These are phyloP conservation scores for Coemansia sp. DNA, from an alignment of 192 early-diverging fungal species.

Conservation along the genomic window DNA sequence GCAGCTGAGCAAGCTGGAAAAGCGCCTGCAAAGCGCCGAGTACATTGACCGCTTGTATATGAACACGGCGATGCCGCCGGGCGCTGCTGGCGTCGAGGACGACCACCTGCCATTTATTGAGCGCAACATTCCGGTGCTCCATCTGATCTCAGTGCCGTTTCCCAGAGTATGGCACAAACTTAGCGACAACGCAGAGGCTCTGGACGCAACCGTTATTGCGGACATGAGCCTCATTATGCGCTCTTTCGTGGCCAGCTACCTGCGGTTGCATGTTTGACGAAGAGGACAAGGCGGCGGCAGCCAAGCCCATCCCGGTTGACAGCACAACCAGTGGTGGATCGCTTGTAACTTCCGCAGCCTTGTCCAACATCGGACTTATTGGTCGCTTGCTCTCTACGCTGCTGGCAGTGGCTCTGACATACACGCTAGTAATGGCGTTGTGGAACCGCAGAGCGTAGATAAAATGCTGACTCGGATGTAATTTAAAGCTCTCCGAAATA, in stretches of 20 bases:
- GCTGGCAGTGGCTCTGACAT: conserved; percentile 6
- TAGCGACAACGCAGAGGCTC: conserved; percentile 69
- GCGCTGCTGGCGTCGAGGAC: conserved; percentile 63
- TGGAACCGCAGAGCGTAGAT: conserved; percentile 1
- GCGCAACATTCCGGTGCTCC: conserved; percentile 79
- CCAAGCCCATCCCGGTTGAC: neutral
- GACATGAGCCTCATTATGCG: conserved; percentile 79
- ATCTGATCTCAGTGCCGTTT: conserved; percentile 84
- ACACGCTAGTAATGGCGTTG: conserved; percentile 1
- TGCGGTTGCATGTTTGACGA: conserved; percentile 56
- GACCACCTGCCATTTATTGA: conserved; percentile 87
- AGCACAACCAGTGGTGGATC: neutral
- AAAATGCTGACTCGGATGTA: neutral
- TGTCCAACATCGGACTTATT: conserved; percentile 35
- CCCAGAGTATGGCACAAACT: conserved; percentile 84
- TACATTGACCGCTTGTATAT: conserved; percentile 42
- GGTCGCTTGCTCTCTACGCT: conserved; percentile 5
- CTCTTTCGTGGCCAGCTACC: conserved; percentile 74
- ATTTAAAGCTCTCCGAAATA: neutral
- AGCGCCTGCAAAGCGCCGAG: conserved; percentile 54
- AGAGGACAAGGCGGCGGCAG: conserved; percentile 30
- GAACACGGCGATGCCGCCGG: conserved; percentile 21
- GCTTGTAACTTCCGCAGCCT: conserved; percentile 15
- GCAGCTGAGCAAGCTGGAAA: conserved; percentile 69
- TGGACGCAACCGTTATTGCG: conserved; percentile 62